phyloP scores from a whole-genome alignment of 1,284 basidiomycete genomes.

The Sanguinoderma infundibulare region DNA sequence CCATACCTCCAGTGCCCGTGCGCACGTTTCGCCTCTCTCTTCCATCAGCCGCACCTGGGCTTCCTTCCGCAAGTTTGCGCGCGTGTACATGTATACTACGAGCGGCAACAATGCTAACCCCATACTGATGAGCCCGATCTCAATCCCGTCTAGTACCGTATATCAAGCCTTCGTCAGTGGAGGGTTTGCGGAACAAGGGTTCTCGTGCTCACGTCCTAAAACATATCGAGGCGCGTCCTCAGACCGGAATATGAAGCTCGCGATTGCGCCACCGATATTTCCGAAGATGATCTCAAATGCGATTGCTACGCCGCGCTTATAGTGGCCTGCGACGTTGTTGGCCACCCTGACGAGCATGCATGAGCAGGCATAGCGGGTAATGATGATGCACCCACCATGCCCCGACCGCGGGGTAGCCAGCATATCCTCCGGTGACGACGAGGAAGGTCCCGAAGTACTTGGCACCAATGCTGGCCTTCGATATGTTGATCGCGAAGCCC shows the following conservation, averaged over 20 bases:
- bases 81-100: slow-evolving; percentile 51
- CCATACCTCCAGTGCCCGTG: slow-evolving; percentile 44
- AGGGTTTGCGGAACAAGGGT: not conserved
- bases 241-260: slow-evolving; percentile 62
- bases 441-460: slow-evolving; percentile 74
- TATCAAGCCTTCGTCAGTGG: not conserved
- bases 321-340: slow-evolving; percentile 66
- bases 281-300: slow-evolving; percentile 67
- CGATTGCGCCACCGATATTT: slow-evolving; percentile 60
- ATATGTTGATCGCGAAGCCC: slow-evolving; percentile 69
- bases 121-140: slow-evolving; percentile 65
- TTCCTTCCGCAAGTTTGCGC: slow-evolving; percentile 52
- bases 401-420: slow-evolving; percentile 61
- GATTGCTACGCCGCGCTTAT: slow-evolving; percentile 67
- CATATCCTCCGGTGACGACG: slow-evolving; percentile 60
- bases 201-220: slow-evolving; percentile 55
- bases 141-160: not conserved
- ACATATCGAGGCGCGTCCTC: slow-evolving; percentile 63
- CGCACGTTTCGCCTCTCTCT: slow-evolving; percentile 17
- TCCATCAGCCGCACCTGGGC: slow-evolving; percentile 16
- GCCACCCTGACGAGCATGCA: slow-evolving; percentile 45
- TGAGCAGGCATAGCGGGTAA: not conserved
- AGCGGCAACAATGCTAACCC: slow-evolving; percentile 59
- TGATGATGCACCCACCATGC: slow-evolving; percentile 48
- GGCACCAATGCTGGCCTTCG: slow-evolving; percentile 46